Evolutionary conservation across 257 asterid genomes (phyloP), one percentile per base, ranked within the genome.

Genomic region (Salvia miltiorrhiza): DNA sequence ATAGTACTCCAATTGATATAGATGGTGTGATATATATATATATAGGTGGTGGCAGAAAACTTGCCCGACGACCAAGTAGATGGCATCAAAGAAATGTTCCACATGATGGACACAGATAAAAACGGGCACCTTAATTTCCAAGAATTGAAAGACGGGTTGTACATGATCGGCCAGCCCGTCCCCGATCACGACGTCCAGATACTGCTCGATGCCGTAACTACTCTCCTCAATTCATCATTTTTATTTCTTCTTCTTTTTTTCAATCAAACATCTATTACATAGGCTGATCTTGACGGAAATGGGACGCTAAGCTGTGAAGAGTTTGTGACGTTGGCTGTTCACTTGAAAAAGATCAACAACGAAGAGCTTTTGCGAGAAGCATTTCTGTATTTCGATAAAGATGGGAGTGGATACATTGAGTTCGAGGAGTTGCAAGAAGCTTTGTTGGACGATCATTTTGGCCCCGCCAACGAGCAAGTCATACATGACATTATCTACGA

Each of bases 61-160:
- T 87, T 91, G 78, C 87, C 97, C 2, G 88, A 80, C 4, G 96
- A 91, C 10, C 72, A 87, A 83, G 85, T 85, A 9, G 70, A 84
- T 9, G 86, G 77, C 1, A 85, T 91, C 32, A 87, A 81, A 73
- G 68, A 83, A 55, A 78, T 87, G 85, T 91, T 91, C 77, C 73
- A 82, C 0, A 80, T 72, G 87, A 89, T 89, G 97, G 97, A 91
- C 84, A 91, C 88, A 0, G 91, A 91, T 49, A 79, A 89, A 39
- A 85, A 91, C 69, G 97, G 97, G 32, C 90, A 80, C 76, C 53
- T 91, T 26, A 82, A 75, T 68, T 87, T 89, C 65, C 83, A 91
- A 66, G 97, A 91, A 59, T 76, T 91, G 60, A 91, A 83, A 84
- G 83, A 81, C 70, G 97, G 97, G 3, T 58, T 91, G 9, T 59